Evolutionary conservation across 129 eudicot species (phyloP).

Genomic region (Scalesia atractyloides): DNA sequence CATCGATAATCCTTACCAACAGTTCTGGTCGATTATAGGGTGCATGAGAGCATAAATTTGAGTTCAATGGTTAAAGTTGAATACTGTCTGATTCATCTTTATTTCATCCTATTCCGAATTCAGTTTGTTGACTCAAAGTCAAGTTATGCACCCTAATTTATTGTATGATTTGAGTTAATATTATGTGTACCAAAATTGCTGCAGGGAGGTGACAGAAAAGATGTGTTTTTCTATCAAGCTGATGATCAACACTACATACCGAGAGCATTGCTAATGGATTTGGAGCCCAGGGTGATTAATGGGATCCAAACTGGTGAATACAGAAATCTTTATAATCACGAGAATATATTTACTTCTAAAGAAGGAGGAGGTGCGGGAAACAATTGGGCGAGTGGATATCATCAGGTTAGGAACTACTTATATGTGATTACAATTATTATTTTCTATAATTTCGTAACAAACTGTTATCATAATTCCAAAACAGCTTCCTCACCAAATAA

Average conservation of each 20-base stretch:
- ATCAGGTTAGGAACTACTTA: too few relatives aligned
- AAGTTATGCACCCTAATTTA: neutral
- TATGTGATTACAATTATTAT: neutral
- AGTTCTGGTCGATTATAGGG: neutral
- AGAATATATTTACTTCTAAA: conserved; percentile 77
- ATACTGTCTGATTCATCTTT: neutral
- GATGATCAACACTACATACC: conserved; percentile 99
- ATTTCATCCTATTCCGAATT: too few relatives aligned
- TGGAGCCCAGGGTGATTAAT: conserved; percentile 98
- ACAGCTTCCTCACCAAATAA: conserved; percentile 16
- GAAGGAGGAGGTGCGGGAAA: conserved; percentile 99
- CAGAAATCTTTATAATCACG: conserved; percentile 89
- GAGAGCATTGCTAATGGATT: conserved; percentile 92
- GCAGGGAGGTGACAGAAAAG: conserved; percentile 99
- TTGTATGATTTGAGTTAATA: neutral
- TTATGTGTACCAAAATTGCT: neutral
- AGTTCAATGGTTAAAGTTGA: neutral
- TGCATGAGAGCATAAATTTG: neutral
- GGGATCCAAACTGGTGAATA: conserved; percentile 96
- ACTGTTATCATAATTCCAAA: neutral
- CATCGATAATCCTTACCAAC: too few relatives aligned
- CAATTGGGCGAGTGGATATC: conserved; percentile 99
- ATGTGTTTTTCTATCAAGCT: conserved; percentile 99
- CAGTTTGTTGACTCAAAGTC: too few relatives aligned
- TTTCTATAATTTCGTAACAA: neutral